Percentiles rank a stretch among this genome's conserved stretches.
phyloP scores from a whole-genome alignment of 768 basidiomycete species.

The Cystobasidium tubakii region DNA sequence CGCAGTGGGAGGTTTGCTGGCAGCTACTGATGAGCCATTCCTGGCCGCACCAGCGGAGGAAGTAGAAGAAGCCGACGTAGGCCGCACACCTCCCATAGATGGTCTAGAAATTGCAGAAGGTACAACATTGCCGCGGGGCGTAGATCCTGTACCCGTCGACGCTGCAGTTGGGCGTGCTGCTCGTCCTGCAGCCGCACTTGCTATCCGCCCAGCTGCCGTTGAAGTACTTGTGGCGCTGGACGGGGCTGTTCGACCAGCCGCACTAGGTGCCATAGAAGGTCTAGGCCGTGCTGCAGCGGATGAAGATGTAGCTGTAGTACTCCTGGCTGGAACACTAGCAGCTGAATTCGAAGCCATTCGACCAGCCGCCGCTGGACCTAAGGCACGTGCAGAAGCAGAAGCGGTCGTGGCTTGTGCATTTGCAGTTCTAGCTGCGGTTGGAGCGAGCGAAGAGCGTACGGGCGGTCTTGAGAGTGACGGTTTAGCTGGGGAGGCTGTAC shows the following conservation, averaged over 20 bases:
- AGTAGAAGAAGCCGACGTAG: constrained; percentile 9
- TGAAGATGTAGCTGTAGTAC: background rate
- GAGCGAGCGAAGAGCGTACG: constrained; percentile 3
- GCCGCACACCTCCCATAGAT: constrained; percentile 1
- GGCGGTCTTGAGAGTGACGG: background rate
- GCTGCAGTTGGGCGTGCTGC: background rate
- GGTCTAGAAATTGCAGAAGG: background rate
- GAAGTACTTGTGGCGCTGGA: background rate
- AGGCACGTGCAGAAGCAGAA: constrained; percentile 18
- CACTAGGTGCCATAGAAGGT: background rate
- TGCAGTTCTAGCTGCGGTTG: background rate
- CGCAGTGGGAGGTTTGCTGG: background rate
- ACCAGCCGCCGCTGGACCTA: background rate
- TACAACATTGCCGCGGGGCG: background rate
- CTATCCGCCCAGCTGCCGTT: background rate
- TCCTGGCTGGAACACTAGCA: background rate
- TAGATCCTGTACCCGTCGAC: background rate
- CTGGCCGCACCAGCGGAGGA: background rate
- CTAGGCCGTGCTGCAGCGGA: background rate
- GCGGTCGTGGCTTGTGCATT: constrained; percentile 9
- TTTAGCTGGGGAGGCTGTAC: background rate
- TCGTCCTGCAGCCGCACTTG: background rate
- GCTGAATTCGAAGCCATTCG: background rate
- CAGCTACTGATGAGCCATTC: background rate
- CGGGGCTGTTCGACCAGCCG: background rate